Evolutionary conservation across 306 rosid species (phyloP), one percentile per base, ranked within the genome.

Genomic region (peach (Prunus persica)): DNA sequence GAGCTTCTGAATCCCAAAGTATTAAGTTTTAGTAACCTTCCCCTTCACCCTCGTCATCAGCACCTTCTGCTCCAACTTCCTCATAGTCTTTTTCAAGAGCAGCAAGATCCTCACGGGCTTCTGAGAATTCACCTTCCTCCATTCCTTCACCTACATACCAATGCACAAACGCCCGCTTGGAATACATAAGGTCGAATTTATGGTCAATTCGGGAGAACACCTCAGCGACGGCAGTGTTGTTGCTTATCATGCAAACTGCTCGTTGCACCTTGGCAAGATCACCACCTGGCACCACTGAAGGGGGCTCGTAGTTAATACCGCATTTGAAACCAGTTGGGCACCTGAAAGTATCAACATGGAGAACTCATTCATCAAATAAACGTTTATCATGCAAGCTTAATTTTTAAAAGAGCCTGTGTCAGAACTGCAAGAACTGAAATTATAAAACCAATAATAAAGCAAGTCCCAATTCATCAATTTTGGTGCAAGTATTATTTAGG

Each of bases 291-390:
- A 91, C 97, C 43, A 87, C 87, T 4, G 89, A 78, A 51, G 94
- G 94, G 16, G 97, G 78, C 80, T 91, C 91, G 76, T 87, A 89
- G 86, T 89, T 91, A 8, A 91, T 91, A 2, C 97, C 97, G 64
- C 97, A 91, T 82, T 91, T 91, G 87, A 91, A 91, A 67, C 97
- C 97, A 69, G 97, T 91, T 41, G 97, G 97, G 70, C 96, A 88
- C 96, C 93, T 90, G 66, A 51, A 77, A 49, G 64, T 45, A 28
- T 69, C 22, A 12, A 19, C 20, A 63, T 18, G 24, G 3, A 65
- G 25, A 47, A 65, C 22, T 38, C 24, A 65, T 12, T 65, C 69
- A 38, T 38, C 9, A 38, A 38, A 6, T 38, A 38, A 6, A 38
- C 2, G 9, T 2, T 38, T 38, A 7, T 38, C 9, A 3, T n/a